These are phyloP conservation scores for Cercospora sesami DNA, from an alignment of 2,329 filamentous ascomycete genomes.

Conservation along the genomic window DNA sequence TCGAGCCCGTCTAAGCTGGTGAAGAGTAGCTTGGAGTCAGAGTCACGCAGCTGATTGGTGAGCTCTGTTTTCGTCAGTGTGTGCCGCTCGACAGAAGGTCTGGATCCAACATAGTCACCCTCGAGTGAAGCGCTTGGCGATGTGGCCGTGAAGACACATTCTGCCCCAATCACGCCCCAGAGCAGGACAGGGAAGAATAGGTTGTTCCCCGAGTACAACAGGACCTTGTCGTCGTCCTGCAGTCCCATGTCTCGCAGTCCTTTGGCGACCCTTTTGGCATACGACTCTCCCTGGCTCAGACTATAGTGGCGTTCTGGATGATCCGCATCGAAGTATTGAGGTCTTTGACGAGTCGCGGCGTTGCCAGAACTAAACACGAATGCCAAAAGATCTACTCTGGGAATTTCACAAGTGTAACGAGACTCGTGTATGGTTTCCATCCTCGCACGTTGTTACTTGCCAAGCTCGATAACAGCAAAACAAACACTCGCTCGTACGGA, in stretches of 20 bases:
- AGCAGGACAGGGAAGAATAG: background rate
- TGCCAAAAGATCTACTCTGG: background rate
- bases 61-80: background rate
- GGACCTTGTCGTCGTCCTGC: background rate
- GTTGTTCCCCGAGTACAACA: background rate
- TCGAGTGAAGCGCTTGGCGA: background rate
- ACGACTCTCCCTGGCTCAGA: background rate
- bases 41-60: background rate
- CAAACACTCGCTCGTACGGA: background rate
- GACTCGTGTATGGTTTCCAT: background rate
- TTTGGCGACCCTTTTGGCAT: background rate
- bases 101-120: background rate
- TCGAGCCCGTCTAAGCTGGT: background rate
- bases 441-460: background rate
- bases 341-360: background rate
- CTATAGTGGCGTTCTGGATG: background rate
- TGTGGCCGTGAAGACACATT: background rate
- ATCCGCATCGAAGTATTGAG: background rate
- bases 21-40: background rate
- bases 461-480: background rate
- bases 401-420: background rate
- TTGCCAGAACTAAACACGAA: background rate
- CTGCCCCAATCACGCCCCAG: background rate
- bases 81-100: background rate
- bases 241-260: background rate